Conservation (phyloP, 2,329 filamentous ascomycete genomes). For the Xylaria sp. region DNA sequence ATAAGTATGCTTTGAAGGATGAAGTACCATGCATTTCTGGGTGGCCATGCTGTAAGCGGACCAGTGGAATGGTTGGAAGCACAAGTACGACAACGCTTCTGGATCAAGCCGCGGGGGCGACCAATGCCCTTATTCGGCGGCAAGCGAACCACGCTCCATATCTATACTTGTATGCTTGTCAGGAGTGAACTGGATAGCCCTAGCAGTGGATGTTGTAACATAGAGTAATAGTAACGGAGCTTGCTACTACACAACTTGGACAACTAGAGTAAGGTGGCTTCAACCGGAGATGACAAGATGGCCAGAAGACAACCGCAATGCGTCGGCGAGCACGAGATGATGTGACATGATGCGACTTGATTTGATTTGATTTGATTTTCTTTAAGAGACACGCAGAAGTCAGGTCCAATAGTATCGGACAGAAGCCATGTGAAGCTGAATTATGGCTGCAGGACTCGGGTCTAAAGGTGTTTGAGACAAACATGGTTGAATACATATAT, state of each 20-base stretch:
- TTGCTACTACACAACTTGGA: not conserved
- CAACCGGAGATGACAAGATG: conserved; percentile 8
- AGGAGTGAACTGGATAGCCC: too few relatives aligned
- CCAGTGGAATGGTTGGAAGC: conserved; percentile 19
- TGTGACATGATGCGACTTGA: not conserved
- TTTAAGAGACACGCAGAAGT: not conserved
- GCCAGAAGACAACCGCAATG: not conserved
- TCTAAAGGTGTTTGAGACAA: conserved; percentile 1
- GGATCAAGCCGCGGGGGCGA: not conserved
- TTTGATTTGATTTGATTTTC: conserved; percentile 8
- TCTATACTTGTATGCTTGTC: too few relatives aligned
- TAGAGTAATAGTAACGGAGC: not conserved
- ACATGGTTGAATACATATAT: not conserved
- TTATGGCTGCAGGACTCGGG: conserved; percentile 20
- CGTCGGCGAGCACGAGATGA: conserved; percentile 1
- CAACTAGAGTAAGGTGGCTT: not conserved
- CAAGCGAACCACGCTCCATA: conserved; percentile 4
- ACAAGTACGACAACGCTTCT: conserved; percentile 14
- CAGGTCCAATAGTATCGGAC: conserved; percentile 13
- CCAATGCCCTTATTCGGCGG: conserved; percentile 4
- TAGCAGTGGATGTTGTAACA: not conserved
- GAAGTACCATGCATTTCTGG: conserved; percentile 37
- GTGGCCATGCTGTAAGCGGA: conserved; percentile 20
- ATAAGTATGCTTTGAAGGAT: conserved; percentile 13
- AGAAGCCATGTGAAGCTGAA: conserved; percentile 18